Evolutionary conservation across 2,329 filamentous ascomycete genomes (phyloP).

Genomic region (Diaporthe sp.): DNA sequence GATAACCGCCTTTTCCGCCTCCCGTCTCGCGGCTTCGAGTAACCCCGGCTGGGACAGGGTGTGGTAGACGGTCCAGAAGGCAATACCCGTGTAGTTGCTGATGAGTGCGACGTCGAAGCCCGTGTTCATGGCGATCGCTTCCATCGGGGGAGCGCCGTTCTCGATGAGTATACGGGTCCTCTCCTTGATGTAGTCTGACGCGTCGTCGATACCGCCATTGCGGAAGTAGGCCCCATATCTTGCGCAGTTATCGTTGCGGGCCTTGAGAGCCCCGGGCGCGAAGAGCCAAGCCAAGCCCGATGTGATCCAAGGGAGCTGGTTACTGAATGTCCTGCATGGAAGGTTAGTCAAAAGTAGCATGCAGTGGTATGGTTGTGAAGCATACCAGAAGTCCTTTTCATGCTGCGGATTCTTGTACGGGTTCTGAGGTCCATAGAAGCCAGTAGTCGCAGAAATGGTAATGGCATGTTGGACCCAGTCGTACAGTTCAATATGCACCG

Average conservation of each 20-base stretch:
- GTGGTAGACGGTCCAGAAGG: constrained; percentile 57
- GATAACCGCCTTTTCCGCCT: constrained; percentile 46
- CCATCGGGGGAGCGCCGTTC: background rate
- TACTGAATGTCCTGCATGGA: background rate
- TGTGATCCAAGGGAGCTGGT: background rate
- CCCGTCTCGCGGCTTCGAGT: constrained; percentile 50
- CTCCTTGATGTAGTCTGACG: constrained; percentile 23
- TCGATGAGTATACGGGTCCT: background rate
- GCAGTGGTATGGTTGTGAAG: no score
- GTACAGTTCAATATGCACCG: background rate
- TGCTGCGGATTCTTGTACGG: constrained; percentile 21
- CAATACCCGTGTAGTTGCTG: constrained; percentile 52
- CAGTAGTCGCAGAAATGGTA: background rate
- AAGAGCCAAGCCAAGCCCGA: constrained; percentile 15
- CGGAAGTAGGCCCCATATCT: constrained; percentile 19
- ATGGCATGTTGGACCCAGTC: constrained; percentile 11
- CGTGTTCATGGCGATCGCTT: constrained; percentile 19
- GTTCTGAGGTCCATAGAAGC: constrained; percentile 21
- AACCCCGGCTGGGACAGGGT: constrained; percentile 51
- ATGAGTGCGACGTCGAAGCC: constrained; percentile 45
- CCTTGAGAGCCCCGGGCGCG: constrained; percentile 18
- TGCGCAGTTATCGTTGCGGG: background rate
- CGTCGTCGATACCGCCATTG: constrained; percentile 12
- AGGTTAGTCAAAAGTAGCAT: background rate
- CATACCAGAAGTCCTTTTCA: constrained; percentile 28